Base-by-base conservation (phyloP, 148 eudicot genomes). In the Heliosperma pusillum region DNA sequence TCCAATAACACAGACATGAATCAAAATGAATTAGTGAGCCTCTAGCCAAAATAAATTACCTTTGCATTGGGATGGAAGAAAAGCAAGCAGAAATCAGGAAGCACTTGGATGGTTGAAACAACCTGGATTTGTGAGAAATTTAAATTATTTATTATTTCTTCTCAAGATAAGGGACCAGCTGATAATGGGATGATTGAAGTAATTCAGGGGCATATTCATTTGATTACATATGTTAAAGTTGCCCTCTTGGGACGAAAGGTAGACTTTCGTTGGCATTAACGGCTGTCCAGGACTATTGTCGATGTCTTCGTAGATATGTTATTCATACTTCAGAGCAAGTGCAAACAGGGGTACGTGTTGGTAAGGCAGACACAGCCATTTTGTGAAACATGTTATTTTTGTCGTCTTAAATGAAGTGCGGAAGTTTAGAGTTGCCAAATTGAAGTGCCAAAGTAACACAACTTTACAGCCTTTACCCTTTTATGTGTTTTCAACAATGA, bases 21-120 rank as follows among this genome's bases (percentile, higher is more conserved):
- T n/a, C n/a, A 36, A 0, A 71, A n/a, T 65, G 16, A 72, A 20
- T 11, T 8, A 25, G 45, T 25, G 30, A 65, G n/a, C 62, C 71
- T 36, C 45, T 44, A 36, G 27, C 60, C 61, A 64, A 50, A 57
- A 26, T 33, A 74, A 52, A 42, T 73, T 74, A 89, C 92, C 92
- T 69, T 82, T 29, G 97, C 92, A 73, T 87, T 87, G 69, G 81
- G 84, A 79, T 79, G 77, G 84, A 82, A 84, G 59, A 84, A 88
- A 74, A 93, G 82, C 85, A 91, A 77, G 82, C 84, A 83, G 77
- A 85, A 89, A 66, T 83, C 89, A 24, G 98, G 98, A 71, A 69
- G 74, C 57, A 93, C 86, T 81, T 84, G 83, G 24, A 93, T 82
- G 26, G 81, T 81, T 65, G 97, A 88, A 72, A 93, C 97, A 73